Percentiles rank a stretch among this genome's conserved stretches.
Evolutionary conservation across 169 alveolate species (phyloP).

Genomic region (Amoebophrya sp.): DNA sequence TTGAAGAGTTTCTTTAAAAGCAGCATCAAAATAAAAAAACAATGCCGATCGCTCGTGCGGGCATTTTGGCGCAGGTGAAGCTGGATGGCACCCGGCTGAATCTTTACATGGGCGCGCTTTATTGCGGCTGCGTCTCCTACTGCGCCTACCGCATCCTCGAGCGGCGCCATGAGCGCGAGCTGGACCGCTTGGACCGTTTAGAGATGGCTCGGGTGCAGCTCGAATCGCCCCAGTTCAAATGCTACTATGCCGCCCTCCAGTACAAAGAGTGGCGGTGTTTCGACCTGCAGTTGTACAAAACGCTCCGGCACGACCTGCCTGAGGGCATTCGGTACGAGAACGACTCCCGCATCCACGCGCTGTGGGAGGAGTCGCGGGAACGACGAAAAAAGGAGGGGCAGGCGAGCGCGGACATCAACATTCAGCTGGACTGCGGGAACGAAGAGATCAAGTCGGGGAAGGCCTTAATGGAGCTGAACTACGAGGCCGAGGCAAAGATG

Average conservation of each 20-base stretch:
- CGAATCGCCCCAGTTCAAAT: neutral
- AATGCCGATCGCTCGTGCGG: neutral
- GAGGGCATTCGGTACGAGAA: neutral
- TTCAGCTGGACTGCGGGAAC: neutral
- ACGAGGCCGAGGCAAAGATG: neutral
- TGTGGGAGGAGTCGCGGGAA: neutral
- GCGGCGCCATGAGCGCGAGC: neutral
- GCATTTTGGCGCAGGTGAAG: neutral
- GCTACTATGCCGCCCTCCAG: neutral
- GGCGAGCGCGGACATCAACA: neutral
- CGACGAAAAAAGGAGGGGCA: neutral
- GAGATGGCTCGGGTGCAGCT: neutral
- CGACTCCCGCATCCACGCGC: neutral
- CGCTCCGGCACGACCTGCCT: neutral
- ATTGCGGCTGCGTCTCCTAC: neutral
- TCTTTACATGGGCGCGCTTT: neutral
- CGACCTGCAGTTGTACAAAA: neutral
- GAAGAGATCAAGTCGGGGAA: neutral
- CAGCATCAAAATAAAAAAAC: too few relatives aligned
- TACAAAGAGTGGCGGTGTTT: neutral
- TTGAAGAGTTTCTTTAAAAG: too few relatives aligned
- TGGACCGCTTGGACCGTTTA: neutral
- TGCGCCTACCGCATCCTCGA: neutral
- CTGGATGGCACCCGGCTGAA: neutral
- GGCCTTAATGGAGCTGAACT: neutral